A percentile compares a stretch with the other conserved stretches of the same genome.
phyloP scores from a whole-genome alignment of 257 asterid genomes.

The Gentiana dahurica region DNA sequence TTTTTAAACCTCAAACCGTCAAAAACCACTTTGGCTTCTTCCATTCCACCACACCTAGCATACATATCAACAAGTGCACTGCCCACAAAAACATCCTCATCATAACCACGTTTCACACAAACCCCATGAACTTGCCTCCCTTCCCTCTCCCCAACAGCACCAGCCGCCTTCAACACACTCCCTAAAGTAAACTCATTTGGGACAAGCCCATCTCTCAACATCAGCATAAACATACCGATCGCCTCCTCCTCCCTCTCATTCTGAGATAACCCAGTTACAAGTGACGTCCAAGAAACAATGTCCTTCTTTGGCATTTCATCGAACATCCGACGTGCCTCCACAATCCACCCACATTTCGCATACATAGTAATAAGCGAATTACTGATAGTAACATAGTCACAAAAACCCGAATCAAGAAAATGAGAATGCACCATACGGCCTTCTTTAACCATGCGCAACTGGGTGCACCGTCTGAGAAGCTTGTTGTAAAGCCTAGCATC shows the following conservation, averaged over 20 bases:
- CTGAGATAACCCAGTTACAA: slow-evolving; percentile 70
- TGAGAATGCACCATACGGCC: slow-evolving; percentile 51
- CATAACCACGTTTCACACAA: slow-evolving; percentile 49
- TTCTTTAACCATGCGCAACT: slow-evolving; percentile 36
- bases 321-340: slow-evolving; percentile 25
- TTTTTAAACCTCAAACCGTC: slow-evolving; percentile 38
- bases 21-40: slow-evolving; percentile 41
- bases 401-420: slow-evolving; percentile 34
- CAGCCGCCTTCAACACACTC: slow-evolving; percentile 61
- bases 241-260: slow-evolving; percentile 32
- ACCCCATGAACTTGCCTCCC: slow-evolving; percentile 59
- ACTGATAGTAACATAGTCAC: slow-evolving; percentile 22
- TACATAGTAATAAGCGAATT: slow-evolving; percentile 48
- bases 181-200: slow-evolving; percentile 75
- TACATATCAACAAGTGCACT: slow-evolving; percentile 81
- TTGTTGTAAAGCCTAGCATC: slow-evolving; percentile 35
- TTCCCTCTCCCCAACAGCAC: slow-evolving; percentile 28
- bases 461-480: slow-evolving; percentile 16
- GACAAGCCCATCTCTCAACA: slow-evolving; percentile 39
- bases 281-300: slow-evolving; percentile 69
- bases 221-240: slow-evolving; percentile 30
- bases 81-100: slow-evolving; percentile 51
- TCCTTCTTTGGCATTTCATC: slow-evolving; percentile 59
- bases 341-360: slow-evolving; percentile 33
- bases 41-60: slow-evolving; percentile 42